Percentiles rank a stretch among this genome's conserved stretches.
Conservation (phyloP, 805 yeast genomes). For the Clavispora fructus region DNA sequence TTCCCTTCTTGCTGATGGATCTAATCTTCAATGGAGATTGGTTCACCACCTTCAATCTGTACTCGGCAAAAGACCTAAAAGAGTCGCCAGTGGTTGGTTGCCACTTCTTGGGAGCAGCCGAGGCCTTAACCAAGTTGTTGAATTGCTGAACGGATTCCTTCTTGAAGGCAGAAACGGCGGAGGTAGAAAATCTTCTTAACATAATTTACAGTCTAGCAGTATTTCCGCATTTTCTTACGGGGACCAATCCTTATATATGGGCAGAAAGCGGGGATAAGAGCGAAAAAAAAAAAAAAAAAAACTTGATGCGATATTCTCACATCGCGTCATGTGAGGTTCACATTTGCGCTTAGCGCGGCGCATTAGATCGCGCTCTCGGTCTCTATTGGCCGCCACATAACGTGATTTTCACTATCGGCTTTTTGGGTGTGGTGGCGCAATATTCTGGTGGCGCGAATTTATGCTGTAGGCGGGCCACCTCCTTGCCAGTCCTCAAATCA, state of each 20-base stretch:
- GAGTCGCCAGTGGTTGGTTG: conserved; percentile 35
- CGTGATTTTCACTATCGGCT: neutral
- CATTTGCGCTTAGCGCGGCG: neutral
- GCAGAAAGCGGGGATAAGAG: neutral
- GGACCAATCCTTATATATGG: neutral
- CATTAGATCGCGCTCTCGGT: neutral
- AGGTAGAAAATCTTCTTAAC: conserved; percentile 22
- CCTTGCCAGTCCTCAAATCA: too few species aligned
- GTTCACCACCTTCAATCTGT: conserved; percentile 37
- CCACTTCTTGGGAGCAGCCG: conserved; percentile 26
- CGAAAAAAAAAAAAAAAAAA: neutral
- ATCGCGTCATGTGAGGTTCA: neutral
- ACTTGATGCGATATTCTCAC: neutral
- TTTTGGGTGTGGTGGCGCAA: too few species aligned
- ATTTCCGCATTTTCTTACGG: neutral
- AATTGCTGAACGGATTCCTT: conserved; percentile 25
- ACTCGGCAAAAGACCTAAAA: conserved; percentile 40
- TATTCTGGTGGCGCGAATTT: too few species aligned
- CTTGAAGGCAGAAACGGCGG: conserved; percentile 19
- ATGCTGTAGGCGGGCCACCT: too few species aligned
- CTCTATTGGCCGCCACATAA: neutral
- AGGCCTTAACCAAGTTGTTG: conserved; percentile 19
- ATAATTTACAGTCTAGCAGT: conserved; percentile 2
- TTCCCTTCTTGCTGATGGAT: conserved; percentile 8
- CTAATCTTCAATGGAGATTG: conserved; percentile 36